A percentile compares a stretch with the other conserved stretches of the same genome.
Conservation (phyloP, 1,139 yeast genomes). For the Pneumocystis carinii region DNA sequence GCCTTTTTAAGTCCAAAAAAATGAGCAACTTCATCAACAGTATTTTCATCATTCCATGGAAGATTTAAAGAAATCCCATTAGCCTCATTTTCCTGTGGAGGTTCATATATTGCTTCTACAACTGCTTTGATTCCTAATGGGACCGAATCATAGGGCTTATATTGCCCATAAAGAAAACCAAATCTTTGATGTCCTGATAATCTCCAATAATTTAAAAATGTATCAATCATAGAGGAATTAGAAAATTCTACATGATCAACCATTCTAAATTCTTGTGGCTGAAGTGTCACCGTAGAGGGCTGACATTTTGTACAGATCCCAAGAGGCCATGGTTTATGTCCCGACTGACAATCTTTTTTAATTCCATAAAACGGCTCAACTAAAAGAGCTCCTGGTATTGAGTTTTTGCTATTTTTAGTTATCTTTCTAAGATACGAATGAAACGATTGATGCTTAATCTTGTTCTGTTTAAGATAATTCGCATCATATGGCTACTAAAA, state of each 20-base stretch:
- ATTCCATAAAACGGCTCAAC: conserved; percentile 57
- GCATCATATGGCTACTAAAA: conserved; percentile 59
- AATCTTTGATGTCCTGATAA: conserved; percentile 71
- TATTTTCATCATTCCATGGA: conserved; percentile 43
- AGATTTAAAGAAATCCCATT: conserved; percentile 64
- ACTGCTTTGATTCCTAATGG: conserved; percentile 91
- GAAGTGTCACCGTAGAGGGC: conserved; percentile 86
- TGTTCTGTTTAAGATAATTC: conserved; percentile 55
- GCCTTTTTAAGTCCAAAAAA: conserved; percentile 45
- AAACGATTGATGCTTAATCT: conserved; percentile 76
- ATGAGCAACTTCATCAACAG: conserved; percentile 42
- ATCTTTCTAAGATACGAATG: conserved; percentile 68
- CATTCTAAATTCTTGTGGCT: conserved; percentile 83
- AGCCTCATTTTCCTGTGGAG: conserved; percentile 71
- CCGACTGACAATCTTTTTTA: conserved; percentile 49
- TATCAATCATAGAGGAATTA: conserved; percentile 53
- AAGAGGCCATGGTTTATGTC: conserved; percentile 85
- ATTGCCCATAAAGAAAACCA: conserved; percentile 72
- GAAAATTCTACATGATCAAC: conserved; percentile 94
- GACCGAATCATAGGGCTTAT: conserved; percentile 60
- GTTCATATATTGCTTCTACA: conserved; percentile 86
- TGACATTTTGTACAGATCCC: conserved; percentile 97
- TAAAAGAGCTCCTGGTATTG: conserved; percentile 47
- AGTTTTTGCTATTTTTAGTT: conserved; percentile 30
- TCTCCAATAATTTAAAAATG: conserved; percentile 86